Base-by-base conservation (phyloP, 2,329 filamentous ascomycete species). In the Cytospora schulzeri region DNA sequence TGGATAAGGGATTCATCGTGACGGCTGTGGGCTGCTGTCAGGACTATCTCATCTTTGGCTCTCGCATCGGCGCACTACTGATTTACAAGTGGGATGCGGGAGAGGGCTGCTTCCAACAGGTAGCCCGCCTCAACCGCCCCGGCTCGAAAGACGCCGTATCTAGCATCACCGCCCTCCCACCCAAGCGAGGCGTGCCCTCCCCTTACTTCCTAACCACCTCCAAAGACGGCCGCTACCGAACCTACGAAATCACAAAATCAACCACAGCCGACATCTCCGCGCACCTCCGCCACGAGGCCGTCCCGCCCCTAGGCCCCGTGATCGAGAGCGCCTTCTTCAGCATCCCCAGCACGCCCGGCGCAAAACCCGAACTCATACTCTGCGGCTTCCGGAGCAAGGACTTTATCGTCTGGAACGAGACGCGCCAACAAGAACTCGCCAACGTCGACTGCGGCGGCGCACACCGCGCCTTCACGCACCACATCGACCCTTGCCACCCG, bases 341-440 rank as follows among this genome's bases (percentile, higher is more conserved):
- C 41, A 64, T 67, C 7, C 75, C 52, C n/a, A 64, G 67, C 12
- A 75, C 50, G 28, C 58, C 66, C 28, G 71, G 71, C 45, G 64
- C 70, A 1, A 75, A 75, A 0, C 74, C 79, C 1, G 82, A 91
- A 55, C 78, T 97, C 1, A 79, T 93, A 31, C 78, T 96, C 15
- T 91, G 89, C 73, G 94, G 94, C 3, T 98, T 97, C 77, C 87
- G 86, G 62, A 88, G 90, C 73, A 92, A 88, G 67, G 81, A 87
- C 55, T 96, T 98, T 72, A 80, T 96, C 15, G 83, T 94, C 12
- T 95, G 91, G 86, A 91, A 97, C 73, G 88, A 91, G 72, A 88
- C 86, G 0, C 80, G 79, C 1, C 87, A 91, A 65, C 83, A 86
- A 63, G 90, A 94, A 70, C 75, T 94, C 19, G 85, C 89, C 62